Evolutionary conservation across 2,329 filamentous ascomycete genomes (phyloP), one percentile per base, ranked within the genome.

Genomic region (Trichophyton benhamiae): DNA sequence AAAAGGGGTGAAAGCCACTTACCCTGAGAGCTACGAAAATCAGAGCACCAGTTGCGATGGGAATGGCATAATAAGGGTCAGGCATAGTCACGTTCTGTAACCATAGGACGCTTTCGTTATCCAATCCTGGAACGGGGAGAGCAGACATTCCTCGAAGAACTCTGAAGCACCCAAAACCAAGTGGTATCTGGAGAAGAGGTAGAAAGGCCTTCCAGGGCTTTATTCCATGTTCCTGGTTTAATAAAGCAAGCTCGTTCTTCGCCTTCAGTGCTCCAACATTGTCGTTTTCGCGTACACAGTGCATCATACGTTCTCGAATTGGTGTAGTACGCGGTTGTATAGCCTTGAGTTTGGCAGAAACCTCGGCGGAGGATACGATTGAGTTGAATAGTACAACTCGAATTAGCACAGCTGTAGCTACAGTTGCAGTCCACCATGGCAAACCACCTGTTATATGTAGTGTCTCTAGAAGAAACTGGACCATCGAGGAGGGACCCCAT

Each of bases 341-440:
- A 49, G 83, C 77, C 60, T 83, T 78, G 72, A 89, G 78, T 64
- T 81, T 82, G 22, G 87, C 84, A 42, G 77, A 74, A 60, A 82
- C 81, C 68, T 89, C 84, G 49, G 84, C 81, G 15, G 83, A 81
- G 41, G 75, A 71, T 25, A 89, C 70, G 66, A 83, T 84, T 13
- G 88, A 82, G 63, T 86, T 84, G 68, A 92, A 78, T 66, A 94
- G 78, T 57, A 77, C 69, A 7, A 80, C 62, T 64, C 92, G 88
- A 63, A 91, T 76, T 5, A 84, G 62, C 1, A 91, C 38, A 38
- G 87, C 85, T 0, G 86, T 82, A 3, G 80, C 73, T 52, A 86
- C 74, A 67, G 96, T 87, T 63, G 88, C 83, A 1, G 78, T 85
- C 80, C 88, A 91, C 94, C 94, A 97, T 11, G 90, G 89, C 61